Evolutionary conservation across 371 early-diverging fungal genomes (phyloP).

Genomic region (Mycotypha africana): DNA sequence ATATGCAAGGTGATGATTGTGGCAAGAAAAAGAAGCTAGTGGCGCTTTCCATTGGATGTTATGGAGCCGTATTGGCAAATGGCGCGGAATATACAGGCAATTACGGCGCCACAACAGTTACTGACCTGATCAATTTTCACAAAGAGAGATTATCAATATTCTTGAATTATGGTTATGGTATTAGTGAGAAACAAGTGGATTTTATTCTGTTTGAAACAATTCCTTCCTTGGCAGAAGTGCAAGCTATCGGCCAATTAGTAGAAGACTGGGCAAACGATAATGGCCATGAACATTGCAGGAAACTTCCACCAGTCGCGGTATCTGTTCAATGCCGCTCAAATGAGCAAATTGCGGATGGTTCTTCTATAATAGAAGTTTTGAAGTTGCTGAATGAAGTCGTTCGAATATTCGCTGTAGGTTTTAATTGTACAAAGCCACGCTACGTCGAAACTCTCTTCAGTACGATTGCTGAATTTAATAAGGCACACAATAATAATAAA

Average conservation of each 20-base stretch:
- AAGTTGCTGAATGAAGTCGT: conserved; percentile 11
- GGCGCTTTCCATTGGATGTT: conserved; percentile 54
- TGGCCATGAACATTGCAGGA: neutral
- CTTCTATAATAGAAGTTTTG: conserved; percentile 18
- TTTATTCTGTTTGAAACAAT: conserved; percentile 59
- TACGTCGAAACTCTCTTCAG: conserved; percentile 19
- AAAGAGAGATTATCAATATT: conserved; percentile 29
- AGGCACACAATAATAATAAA: conserved; percentile 4
- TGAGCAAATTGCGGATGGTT: conserved; percentile 38
- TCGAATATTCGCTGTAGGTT: conserved; percentile 39
- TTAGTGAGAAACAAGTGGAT: conserved; percentile 24
- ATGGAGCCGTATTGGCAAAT: conserved; percentile 53
- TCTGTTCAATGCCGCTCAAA: conserved; percentile 38
- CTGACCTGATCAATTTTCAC: conserved; percentile 39
- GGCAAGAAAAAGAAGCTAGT: conserved; percentile 16
- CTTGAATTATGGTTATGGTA: neutral
- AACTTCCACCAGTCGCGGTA: conserved; percentile 26
- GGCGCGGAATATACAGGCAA: conserved; percentile 60
- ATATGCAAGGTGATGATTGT: conserved; percentile 14
- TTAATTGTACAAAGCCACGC: conserved; percentile 54
- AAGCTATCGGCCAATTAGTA: conserved; percentile 35
- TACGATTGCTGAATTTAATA: neutral
- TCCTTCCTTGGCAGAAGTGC: conserved; percentile 46
- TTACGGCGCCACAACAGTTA: conserved; percentile 15
- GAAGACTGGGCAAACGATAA: neutral